These are phyloP conservation scores for Penicillium ochrochloron DNA, from an alignment of 495 filamentous ascomycete genomes.

Conservation along the genomic window DNA sequence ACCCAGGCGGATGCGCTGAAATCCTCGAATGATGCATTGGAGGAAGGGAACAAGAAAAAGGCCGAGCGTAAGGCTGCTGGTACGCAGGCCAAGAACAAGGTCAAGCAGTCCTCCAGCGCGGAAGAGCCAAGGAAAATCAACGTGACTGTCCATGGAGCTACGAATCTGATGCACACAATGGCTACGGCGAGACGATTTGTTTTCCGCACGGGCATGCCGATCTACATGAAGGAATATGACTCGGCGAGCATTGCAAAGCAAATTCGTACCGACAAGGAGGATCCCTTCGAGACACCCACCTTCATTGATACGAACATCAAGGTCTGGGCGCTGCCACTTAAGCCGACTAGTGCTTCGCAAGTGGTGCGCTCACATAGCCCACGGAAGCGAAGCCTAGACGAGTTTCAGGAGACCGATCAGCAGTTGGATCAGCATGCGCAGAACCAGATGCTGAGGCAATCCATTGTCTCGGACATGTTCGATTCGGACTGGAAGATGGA, in stretches of 20 bases:
- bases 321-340: slow-evolving; percentile 78
- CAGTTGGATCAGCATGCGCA: slow-evolving; percentile 33
- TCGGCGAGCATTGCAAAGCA: slow-evolving; percentile 40
- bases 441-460: slow-evolving; percentile 57
- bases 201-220: slow-evolving; percentile 80
- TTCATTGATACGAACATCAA: slow-evolving; percentile 75
- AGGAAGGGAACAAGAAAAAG: slow-evolving; percentile 40
- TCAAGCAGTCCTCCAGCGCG: slow-evolving; percentile 9
- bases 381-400: slow-evolving; percentile 67
- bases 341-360: slow-evolving; percentile 9
- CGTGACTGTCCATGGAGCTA: slow-evolving; percentile 75
- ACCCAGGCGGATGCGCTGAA: slow-evolving; percentile 70
- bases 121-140: slow-evolving; percentile 17
- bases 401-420: slow-evolving; percentile 48
- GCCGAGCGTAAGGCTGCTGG: slow-evolving; percentile 23
- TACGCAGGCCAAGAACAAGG: slow-evolving; percentile 25
- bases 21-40: slow-evolving; percentile 33
- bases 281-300: slow-evolving; percentile 59
- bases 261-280: slow-evolving; percentile 23
- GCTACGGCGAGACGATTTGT: slow-evolving; percentile 85
- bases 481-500: slow-evolving; percentile 76
- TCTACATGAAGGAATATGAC: slow-evolving; percentile 67
- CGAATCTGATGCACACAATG: slow-evolving; percentile 76
- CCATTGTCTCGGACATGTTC: slow-evolving; percentile 80
- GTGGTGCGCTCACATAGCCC: slow-evolving; percentile 37